A percentile compares a stretch with the other conserved stretches of the same genome.
phyloP scores from a whole-genome alignment of 306 rosid genomes.

The Vicia villosa region DNA sequence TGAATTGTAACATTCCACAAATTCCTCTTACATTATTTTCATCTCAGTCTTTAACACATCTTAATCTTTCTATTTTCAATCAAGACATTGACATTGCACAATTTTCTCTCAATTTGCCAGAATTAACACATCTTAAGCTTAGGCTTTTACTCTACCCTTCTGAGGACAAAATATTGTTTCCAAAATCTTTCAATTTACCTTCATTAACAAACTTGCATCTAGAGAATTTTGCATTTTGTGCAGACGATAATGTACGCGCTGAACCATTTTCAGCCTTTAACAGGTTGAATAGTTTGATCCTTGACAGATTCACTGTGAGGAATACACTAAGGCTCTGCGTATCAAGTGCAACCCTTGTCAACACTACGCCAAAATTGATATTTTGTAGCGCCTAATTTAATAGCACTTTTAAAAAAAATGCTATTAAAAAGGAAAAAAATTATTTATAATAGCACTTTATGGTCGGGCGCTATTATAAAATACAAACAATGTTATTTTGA shows the following conservation, averaged over 20 bases:
- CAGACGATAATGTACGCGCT: background rate
- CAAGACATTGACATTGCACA: background rate
- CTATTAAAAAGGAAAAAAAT: too few relatives aligned
- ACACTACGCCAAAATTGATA: too few relatives aligned
- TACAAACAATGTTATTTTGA: too few relatives aligned
- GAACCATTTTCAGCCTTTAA: background rate
- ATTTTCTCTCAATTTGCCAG: background rate
- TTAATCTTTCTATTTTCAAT: background rate
- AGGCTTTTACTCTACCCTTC: too few relatives aligned
- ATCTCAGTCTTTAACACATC: background rate
- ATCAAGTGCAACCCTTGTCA: background rate
- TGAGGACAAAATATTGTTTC: too few relatives aligned
- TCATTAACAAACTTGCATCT: too few relatives aligned
- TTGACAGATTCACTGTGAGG: background rate
- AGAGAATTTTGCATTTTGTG: background rate
- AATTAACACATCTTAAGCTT: background rate
- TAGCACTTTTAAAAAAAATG: too few relatives aligned
- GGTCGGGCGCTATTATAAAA: too few relatives aligned
- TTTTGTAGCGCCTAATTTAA: too few relatives aligned
- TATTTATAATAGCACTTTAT: too few relatives aligned
- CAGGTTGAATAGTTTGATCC: background rate
- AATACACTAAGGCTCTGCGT: background rate
- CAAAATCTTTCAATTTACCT: too few relatives aligned
- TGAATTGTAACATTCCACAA: background rate
- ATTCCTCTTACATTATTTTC: background rate